Evolutionary conservation across 2,329 filamentous ascomycete species (phyloP), one percentile per base, ranked within the genome.

Genomic region (Colletotrichum spaethianum): DNA sequence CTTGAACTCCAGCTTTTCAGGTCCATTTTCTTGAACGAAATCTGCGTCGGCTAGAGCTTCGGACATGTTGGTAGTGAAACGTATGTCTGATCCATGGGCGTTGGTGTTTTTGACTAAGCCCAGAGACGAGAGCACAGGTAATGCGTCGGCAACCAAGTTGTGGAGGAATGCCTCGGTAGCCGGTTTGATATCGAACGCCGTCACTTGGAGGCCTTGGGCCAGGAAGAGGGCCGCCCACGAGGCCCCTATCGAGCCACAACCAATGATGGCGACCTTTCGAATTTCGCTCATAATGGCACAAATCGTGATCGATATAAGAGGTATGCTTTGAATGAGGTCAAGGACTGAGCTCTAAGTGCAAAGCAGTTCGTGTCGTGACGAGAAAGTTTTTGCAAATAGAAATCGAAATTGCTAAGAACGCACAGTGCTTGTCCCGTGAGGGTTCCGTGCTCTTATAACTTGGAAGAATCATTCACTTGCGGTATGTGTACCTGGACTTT

Each of bases 1-100:
- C 73, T 85, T 86, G 72, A 84, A 79, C 1, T 82, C 80, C 0
- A 82, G 67, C 18, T 79, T 75, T 56, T 86, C 84, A 0, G 83
- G 83, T 1, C 80, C 82, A 69, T 84, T 84, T 57, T 83, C 81
- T 68, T 83, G 80, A 4, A 83, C 76, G 44, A 82, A 80, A 66
- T 83, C 80, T 2, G 80, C 76, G 11, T 74, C 67, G 8, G 72
- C 63, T 1, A 74, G 73, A 57, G 44, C 72, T 26, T 63, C 55
- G 7, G 63, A 69, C 44, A 48, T 60, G 33, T 70, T 28, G 18
- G 67, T 70, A 9, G 67, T 70, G 55, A 70, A 70, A 12, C 26
- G n/a, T 14, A 70, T 70, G 18, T 60, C 61, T 42, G 36, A 16
- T 4, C 11, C 67, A 4, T 52, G 33, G 3, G 44, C 53, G 7